Evolutionary conservation across 2,329 filamentous ascomycete species (phyloP).

Genomic region (Metarhizium guizhouense): DNA sequence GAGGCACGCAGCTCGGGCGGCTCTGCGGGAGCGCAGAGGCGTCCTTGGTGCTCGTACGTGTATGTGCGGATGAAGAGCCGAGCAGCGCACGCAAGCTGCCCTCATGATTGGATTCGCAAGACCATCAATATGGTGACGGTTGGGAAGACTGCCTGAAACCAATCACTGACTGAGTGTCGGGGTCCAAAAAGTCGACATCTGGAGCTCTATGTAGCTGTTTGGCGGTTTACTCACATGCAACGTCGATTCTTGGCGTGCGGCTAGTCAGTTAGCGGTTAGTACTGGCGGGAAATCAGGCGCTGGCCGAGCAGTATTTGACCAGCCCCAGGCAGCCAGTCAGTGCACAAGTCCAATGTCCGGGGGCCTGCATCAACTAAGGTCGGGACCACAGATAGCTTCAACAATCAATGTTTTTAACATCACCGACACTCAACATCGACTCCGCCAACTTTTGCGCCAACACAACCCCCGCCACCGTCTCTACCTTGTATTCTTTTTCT

Average conservation of each 20-base stretch:
- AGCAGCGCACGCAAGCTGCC: constrained; percentile 19
- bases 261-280: background rate
- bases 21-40: constrained; percentile 1
- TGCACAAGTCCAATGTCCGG: too few species aligned
- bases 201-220: background rate
- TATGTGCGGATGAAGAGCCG: constrained; percentile 4
- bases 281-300: background rate
- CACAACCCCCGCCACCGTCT: background rate
- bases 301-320: background rate
- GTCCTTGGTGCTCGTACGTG: constrained; percentile 2
- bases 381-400: too few species aligned
- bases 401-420: background rate
- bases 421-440: background rate
- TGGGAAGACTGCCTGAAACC: background rate
- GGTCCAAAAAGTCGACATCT: background rate
- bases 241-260: background rate
- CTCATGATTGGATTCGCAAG: constrained; percentile 14
- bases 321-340: too few species aligned
- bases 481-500: background rate
- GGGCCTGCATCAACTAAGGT: too few species aligned
- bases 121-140: background rate
- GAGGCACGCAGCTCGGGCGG: background rate
- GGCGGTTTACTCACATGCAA: background rate
- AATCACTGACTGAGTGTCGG: background rate
- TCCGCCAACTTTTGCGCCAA: background rate